Base-by-base conservation (phyloP, 1,139 yeast genomes). In the Taphrina wiesneri region DNA sequence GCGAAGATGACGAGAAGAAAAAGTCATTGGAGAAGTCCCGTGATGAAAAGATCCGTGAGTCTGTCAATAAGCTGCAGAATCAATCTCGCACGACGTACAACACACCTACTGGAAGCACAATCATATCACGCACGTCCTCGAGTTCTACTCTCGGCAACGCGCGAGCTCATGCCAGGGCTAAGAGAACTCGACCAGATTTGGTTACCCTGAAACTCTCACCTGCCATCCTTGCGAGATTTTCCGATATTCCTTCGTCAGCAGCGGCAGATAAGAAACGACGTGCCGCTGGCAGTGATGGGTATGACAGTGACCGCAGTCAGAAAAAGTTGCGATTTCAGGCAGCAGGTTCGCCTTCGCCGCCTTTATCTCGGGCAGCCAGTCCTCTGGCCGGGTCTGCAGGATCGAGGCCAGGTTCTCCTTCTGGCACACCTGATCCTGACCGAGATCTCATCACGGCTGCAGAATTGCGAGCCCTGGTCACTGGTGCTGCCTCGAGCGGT, bases 1-100 rank as follows among this genome's bases (percentile, higher is more conserved):
- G 64, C 15, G 64, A 60, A 36, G 64, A 60, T 32, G 64, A 60
- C 28, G 56, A 60, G 26, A 60, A 60, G 52, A 60, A 60, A 15
- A 60, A 60, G 43, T 60, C 64, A 3, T 32, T 30, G 17, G 64
- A 60, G 30, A 52, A 60, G 32, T 19, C 56, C 4, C 52, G 64
- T 36, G 64, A 60, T 43, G 51, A 60, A n/a, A 60, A 60, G 36
- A 60, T 60, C 23, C 49, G 64, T 23, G 64, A 60, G 11, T 53
- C 56, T 15, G 64, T 60, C 52, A 60, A 60, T 26, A 52, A 53
- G 21, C 41, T 60, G 30, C 64, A 60, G 56, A 60, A 60, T 26
- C 46, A 41, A 21, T 49, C 57, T 39, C 51, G 39, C 43, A 60
- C 64, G 43, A 60, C 57, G 17, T 60, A 60, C 57, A 60, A 60